phyloP scores from a whole-genome alignment of 495 filamentous ascomycete genomes.

The Trichoderma parareesei region DNA sequence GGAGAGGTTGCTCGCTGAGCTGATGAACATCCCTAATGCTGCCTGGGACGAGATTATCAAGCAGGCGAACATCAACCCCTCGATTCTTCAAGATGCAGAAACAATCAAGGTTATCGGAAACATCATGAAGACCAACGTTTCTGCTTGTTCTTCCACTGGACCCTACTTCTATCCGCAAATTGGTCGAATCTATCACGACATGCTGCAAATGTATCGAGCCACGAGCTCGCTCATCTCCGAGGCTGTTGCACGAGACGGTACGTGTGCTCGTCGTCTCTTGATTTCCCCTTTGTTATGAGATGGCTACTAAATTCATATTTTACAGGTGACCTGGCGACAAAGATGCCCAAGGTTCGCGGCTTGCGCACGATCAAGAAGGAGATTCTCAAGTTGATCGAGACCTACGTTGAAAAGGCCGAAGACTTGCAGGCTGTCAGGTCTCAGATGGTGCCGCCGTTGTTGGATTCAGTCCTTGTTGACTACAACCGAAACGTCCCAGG shows the following conservation, averaged over 20 bases:
- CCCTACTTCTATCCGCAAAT: conserved; percentile 99
- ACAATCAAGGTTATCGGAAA: conserved; percentile 98
- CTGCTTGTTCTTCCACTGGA: conserved; percentile 90
- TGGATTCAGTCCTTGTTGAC: conserved; percentile 89
- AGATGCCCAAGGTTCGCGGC: conserved; percentile 91
- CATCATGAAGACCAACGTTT: conserved; percentile 99
- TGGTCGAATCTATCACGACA: conserved; percentile 93
- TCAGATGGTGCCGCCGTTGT: conserved; percentile 92
- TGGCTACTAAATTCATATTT: conserved; percentile 15
- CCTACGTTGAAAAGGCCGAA: conserved; percentile 94
- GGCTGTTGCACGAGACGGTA: conserved; percentile 79
- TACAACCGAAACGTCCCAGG: conserved; percentile 96
- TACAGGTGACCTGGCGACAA: conserved; percentile 83
- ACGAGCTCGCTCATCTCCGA: conserved; percentile 94
- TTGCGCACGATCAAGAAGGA: conserved; percentile 98
- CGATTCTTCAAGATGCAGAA: conserved; percentile 78
- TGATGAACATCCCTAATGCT: conserved; percentile 87
- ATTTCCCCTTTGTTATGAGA: background rate
- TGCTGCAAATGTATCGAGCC: conserved; percentile 97
- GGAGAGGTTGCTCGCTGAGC: conserved; percentile 79
- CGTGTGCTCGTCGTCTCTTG: conserved; percentile 15
- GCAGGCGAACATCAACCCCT: conserved; percentile 70
- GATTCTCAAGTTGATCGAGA: conserved; percentile 96
- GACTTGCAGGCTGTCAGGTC: conserved; percentile 85
- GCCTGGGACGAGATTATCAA: conserved; percentile 94